phyloP scores from a whole-genome alignment of 768 basidiomycete genomes.

The Scleroderma citrinum region DNA sequence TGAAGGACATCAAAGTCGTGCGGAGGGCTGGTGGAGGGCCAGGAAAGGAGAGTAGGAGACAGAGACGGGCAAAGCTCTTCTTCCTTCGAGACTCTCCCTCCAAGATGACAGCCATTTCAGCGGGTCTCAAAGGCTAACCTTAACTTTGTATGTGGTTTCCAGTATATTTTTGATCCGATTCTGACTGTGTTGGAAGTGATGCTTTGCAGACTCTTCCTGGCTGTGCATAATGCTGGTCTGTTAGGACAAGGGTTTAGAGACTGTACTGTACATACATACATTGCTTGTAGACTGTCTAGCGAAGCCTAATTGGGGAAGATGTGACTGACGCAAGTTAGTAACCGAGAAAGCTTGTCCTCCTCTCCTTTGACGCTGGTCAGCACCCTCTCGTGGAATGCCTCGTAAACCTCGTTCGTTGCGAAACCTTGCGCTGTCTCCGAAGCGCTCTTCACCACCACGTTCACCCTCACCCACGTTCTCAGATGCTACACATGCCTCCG shows the following conservation, averaged over 20 bases:
- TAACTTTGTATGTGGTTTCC: constrained; percentile 9
- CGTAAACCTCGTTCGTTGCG: constrained; percentile 53
- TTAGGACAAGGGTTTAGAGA: too few relatives aligned
- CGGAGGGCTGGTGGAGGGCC: constrained; percentile 43
- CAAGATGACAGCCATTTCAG: constrained; percentile 74
- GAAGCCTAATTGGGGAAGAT: not conserved
- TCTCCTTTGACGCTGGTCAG: constrained; percentile 7
- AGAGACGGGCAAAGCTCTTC: constrained; percentile 76
- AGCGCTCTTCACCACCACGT: constrained; percentile 41
- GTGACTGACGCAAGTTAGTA: not conserved
- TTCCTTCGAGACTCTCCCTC: constrained; percentile 79
- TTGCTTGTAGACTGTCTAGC: too few relatives aligned
- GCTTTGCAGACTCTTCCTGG: not conserved
- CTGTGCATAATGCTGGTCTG: too few relatives aligned
- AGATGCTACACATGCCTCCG: constrained; percentile 72
- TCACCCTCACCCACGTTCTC: constrained; percentile 84
- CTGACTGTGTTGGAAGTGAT: not conserved
- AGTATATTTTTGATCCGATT: not conserved
- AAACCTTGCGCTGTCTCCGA: constrained; percentile 43
- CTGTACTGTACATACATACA: too few relatives aligned
- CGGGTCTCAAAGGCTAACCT: constrained; percentile 3
- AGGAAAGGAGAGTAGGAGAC: constrained; percentile 45
- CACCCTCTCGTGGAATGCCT: constrained; percentile 34
- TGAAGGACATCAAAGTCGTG: constrained; percentile 83
- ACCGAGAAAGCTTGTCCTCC: too few relatives aligned